A percentile compares a stretch with the other conserved stretches of the same genome.
Conservation (phyloP, 306 rosid genomes). For the Herpetospermum pedunculosum region DNA sequence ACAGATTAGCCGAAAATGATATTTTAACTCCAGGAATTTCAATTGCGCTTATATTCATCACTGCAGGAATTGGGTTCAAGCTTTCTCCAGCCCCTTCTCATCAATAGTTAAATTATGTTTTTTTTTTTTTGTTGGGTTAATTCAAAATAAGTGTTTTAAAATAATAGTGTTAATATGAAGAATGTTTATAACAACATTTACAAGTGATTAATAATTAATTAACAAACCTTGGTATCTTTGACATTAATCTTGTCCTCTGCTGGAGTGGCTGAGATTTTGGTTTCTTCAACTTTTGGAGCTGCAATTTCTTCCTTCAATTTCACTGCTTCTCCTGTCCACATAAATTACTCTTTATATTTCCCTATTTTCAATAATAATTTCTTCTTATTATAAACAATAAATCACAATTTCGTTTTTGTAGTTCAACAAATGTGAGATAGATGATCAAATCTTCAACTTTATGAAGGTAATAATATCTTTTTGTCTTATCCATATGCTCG, state of each 20-base stretch:
- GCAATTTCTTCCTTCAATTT: not conserved
- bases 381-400: no score
- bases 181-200: not conserved
- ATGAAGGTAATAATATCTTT: no score
- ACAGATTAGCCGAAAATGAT: no score
- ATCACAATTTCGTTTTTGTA: no score
- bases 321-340: constrained; percentile 5
- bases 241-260: not conserved
- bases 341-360: not conserved
- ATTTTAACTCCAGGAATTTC: constrained; percentile 1
- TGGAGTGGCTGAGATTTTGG: not conserved
- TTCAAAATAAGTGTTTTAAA: no score
- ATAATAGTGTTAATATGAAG: not conserved
- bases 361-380: no score
- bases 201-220: not conserved
- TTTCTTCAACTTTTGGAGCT: not conserved
- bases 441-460: no score
- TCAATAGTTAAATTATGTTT: no score
- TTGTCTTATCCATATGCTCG: no score
- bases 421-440: no score
- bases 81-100: constrained; percentile 4
- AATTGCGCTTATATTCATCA: constrained; percentile 9
- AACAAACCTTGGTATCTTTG: not conserved
- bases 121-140: no score
- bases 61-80: constrained; percentile 4